These are phyloP conservation scores for Nothomitra cinnamomea DNA, from an alignment of 2,329 filamentous ascomycete genomes.

Conservation along the genomic window DNA sequence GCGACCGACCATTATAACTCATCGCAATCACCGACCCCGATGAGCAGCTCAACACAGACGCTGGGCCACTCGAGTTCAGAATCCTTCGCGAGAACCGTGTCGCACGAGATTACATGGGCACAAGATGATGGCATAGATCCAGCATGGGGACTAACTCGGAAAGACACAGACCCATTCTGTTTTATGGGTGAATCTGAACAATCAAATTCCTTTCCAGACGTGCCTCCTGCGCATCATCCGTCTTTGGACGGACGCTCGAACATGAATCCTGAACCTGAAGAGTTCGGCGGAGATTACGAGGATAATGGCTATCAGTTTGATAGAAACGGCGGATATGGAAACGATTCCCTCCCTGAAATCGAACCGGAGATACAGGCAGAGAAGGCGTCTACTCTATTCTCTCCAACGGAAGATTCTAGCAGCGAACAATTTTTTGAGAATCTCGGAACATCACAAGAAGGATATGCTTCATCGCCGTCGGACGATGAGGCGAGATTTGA, in stretches of 20 bases:
- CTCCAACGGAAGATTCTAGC: background rate
- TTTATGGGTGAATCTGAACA: conserved; percentile 40
- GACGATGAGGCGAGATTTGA: conserved; percentile 44
- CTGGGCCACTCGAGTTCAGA: conserved; percentile 40
- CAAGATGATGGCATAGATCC: conserved; percentile 18
- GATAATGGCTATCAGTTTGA: background rate
- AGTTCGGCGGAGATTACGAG: background rate
- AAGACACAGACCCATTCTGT: conserved; percentile 39
- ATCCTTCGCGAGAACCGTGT: conserved; percentile 47
- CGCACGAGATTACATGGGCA: conserved; percentile 42
- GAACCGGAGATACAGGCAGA: background rate
- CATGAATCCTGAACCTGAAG: background rate
- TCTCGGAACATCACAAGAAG: conserved; percentile 15
- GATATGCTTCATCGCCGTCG: conserved; percentile 13
- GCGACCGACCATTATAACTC: background rate
- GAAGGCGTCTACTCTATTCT: background rate
- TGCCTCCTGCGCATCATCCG: conserved; percentile 24
- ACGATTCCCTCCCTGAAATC: background rate
- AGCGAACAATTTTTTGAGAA: background rate
- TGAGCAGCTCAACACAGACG: conserved; percentile 14
- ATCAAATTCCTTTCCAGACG: conserved; percentile 45
- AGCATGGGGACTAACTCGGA: background rate
- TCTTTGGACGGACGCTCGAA: background rate
- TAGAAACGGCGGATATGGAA: background rate
- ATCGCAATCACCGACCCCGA: background rate